phyloP scores from a whole-genome alignment of 139 green algal genomes.

The Volvox reticuliferus region DNA sequence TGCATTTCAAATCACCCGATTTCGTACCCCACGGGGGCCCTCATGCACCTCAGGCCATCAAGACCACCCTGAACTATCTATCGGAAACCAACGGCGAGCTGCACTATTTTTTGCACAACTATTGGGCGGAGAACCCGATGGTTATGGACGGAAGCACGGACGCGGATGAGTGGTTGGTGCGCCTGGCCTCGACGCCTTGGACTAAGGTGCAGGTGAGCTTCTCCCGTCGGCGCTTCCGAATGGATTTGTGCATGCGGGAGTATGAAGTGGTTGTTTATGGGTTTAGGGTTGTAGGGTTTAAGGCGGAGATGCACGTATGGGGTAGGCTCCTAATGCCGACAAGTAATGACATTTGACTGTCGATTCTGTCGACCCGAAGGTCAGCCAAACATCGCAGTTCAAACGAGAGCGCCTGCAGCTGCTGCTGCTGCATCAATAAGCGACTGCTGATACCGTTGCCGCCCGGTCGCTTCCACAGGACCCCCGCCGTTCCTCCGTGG shows the following conservation, averaged over 20 bases:
- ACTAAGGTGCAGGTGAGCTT: constrained; percentile 35
- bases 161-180: constrained; percentile 55
- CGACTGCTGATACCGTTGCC: neutral
- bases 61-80: constrained; percentile 57
- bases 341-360: too few relatives aligned
- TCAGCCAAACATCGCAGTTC: too few relatives aligned
- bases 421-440: too few relatives aligned
- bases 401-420: too few relatives aligned
- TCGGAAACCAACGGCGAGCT: constrained; percentile 64
- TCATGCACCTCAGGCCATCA: constrained; percentile 27
- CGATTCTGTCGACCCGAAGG: too few relatives aligned
- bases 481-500: constrained; percentile 43
- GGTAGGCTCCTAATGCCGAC: too few relatives aligned
- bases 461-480: constrained; percentile 17
- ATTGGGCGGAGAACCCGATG: constrained; percentile 31
- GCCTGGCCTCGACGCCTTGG: constrained; percentile 47
- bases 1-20: too few relatives aligned
- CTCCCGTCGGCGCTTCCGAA: too few relatives aligned
- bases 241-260: too few relatives aligned
- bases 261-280: too few relatives aligned
- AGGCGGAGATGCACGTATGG: too few relatives aligned
- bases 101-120: constrained; percentile 65
- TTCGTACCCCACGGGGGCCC: neutral
- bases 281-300: too few relatives aligned
- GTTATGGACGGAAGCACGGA: constrained; percentile 41